Evolutionary conservation across 2,329 filamentous ascomycete species (phyloP).

Genomic region (Madurella mycetomatis): DNA sequence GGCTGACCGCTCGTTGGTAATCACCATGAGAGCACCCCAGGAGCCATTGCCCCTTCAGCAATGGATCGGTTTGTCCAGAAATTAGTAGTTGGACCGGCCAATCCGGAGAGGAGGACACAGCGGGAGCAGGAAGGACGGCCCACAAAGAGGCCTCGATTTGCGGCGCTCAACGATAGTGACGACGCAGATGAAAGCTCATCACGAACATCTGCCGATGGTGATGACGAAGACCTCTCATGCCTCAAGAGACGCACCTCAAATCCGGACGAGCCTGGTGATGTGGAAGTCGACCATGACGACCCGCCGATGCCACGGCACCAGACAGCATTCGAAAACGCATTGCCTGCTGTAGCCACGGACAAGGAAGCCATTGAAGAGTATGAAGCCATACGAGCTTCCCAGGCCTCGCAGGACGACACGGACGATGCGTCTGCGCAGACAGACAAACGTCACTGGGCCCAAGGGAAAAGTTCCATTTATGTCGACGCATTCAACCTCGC

Average conservation of each 20-base stretch:
- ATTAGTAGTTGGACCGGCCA: constrained; percentile 11
- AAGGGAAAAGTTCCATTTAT: constrained; percentile 84
- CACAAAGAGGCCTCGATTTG: constrained; percentile 34
- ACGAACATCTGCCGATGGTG: background rate
- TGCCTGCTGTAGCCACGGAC: constrained; percentile 64
- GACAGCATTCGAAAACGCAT: constrained; percentile 66
- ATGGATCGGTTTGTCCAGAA: constrained; percentile 31
- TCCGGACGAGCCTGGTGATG: background rate
- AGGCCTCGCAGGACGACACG: constrained; percentile 36
- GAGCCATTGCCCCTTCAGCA: background rate
- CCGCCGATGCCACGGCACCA: constrained; percentile 23
- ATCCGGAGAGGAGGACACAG: constrained; percentile 13
- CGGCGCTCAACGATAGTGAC: constrained; percentile 27
- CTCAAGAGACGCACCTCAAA: background rate
- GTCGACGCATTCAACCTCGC: constrained; percentile 96
- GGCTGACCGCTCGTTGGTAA: background rate
- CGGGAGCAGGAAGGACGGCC: constrained; percentile 27
- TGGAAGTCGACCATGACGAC: background rate
- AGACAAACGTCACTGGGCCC: constrained; percentile 56
- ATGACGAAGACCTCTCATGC: background rate
- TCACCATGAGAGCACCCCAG: background rate
- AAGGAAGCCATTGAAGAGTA: constrained; percentile 75
- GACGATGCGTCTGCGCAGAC: constrained; percentile 49
- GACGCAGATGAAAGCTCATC: constrained; percentile 31
- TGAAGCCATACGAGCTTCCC: constrained; percentile 61